Conservation (phyloP, 192 early-diverging fungal species). For the Backusella morwellensis region DNA sequence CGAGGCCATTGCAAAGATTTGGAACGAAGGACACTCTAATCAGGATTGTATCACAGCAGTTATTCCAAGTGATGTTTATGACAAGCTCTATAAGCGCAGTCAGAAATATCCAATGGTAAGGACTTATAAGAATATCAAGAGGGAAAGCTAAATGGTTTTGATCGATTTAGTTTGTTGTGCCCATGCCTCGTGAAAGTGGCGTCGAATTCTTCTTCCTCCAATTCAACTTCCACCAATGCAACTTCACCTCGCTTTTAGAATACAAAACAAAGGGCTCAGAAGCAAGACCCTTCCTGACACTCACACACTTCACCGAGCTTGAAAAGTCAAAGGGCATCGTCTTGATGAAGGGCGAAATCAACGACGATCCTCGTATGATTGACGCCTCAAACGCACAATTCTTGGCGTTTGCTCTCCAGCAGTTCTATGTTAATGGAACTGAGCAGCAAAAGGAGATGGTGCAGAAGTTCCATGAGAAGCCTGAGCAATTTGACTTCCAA, state of each 20-base stretch:
- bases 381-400: slow-evolving; percentile 70
- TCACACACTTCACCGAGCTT: slow-evolving; percentile 89
- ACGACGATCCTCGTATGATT: slow-evolving; percentile 51
- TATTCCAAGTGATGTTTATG: slow-evolving; percentile 32
- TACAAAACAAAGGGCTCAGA: slow-evolving; percentile 82
- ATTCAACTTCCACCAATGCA: slow-evolving; percentile 79
- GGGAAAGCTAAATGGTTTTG: background rate
- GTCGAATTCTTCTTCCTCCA: slow-evolving; percentile 89
- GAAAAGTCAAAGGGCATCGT: slow-evolving; percentile 78
- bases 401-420: slow-evolving; percentile 76
- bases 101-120: slow-evolving; percentile 41
- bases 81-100: slow-evolving; percentile 30
- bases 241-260: slow-evolving; percentile 85
- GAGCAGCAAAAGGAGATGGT: slow-evolving; percentile 62
- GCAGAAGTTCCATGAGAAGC: slow-evolving; percentile 77
- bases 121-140: background rate
- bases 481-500: slow-evolving; percentile 72
- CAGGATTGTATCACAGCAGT: slow-evolving; percentile 39
- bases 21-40: slow-evolving; percentile 35
- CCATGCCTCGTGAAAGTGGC: slow-evolving; percentile 75
- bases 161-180: slow-evolving; percentile 72
- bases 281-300: slow-evolving; percentile 77
- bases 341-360: slow-evolving; percentile 84
- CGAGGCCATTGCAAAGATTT: slow-evolving; percentile 34
- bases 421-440: slow-evolving; percentile 84